Base-by-base conservation (phyloP, 192 early-diverging fungal genomes). In the Coemansia sp. region DNA sequence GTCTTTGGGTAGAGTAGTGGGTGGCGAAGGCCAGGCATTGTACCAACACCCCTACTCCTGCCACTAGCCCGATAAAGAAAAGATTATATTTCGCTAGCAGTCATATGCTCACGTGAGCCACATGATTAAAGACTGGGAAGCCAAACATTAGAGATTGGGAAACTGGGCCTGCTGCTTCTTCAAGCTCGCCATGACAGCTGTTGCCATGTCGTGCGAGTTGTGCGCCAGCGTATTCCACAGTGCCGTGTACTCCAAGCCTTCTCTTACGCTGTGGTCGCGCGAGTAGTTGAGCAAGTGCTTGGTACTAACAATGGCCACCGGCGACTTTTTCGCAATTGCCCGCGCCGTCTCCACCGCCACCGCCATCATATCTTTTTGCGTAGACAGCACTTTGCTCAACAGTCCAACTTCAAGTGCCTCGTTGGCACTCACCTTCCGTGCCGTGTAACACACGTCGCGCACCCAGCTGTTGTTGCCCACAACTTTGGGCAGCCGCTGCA, bases 401-500 rank as follows among this genome's bases (percentile, higher is more conserved):
- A 92, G 83, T 1, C 90, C 90, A 61, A 83, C 69, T 4, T 57
- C 38, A 21, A 79, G 68, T 0, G 90, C 91, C 62, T 95, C 91
- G 11, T 75, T 66, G 0, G 85, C 85, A 21, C 73, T 42, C 49
- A 93, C 85, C 78, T 81, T 82, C 64, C 94, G 87, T 2, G 86
- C 95, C 14, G 94, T 96, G 38, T 89, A 85, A 69, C 91, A 93
- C 9, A 94, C 72, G 60, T 99, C 97, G 68, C 94, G 91, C 34
- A 96, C 89, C 88, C 91, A 89, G 72, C 88, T 88, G 60, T 87
- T 78, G 80, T 96, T 97, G 22, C 91, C 94, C 51, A 94, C 93
- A 5, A 96, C 84, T 81, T 97, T 97, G 54, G 94, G 94, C 20
- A 99, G 81, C 23, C 97, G 87, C 82, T 99, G 97, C 57, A 99